Conservation (phyloP, 441 rosid species). For the California macrophylla region DNA sequence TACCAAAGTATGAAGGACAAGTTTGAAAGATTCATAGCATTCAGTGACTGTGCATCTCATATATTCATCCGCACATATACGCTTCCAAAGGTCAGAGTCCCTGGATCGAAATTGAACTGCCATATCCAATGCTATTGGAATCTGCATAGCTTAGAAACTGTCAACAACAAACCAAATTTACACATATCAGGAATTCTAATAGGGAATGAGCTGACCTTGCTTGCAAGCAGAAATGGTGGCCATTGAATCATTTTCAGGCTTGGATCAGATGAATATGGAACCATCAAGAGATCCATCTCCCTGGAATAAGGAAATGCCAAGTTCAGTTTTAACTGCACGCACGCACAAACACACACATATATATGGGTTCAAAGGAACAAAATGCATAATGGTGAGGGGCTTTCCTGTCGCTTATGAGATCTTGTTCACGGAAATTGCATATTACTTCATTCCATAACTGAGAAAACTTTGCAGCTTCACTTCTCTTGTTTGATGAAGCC, state of each 20-base stretch:
- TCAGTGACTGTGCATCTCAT: slow-evolving; percentile 97
- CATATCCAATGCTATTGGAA: slow-evolving; percentile 93
- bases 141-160: slow-evolving; percentile 37
- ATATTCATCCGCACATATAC: slow-evolving; percentile 88
- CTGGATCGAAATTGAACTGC: slow-evolving; percentile 73
- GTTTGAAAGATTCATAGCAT: slow-evolving; percentile 93
- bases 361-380: slow-evolving; percentile 9
- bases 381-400: slow-evolving; percentile 19
- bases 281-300: slow-evolving; percentile 96
- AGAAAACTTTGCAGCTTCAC: slow-evolving; percentile 97
- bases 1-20: slow-evolving; percentile 63
- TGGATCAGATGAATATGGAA: slow-evolving; percentile 91
- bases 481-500: slow-evolving; percentile 89
- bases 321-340: slow-evolving; percentile 25
- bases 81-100: slow-evolving; percentile 97
- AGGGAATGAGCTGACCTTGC: slow-evolving; percentile 60
- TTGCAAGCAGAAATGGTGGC: slow-evolving; percentile 98
- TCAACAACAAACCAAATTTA: slow-evolving; percentile 13
- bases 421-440: slow-evolving; percentile 95
- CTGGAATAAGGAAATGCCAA: slow-evolving; percentile 36
- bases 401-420: slow-evolving; percentile 91
- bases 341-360: slow-evolving; percentile 1
- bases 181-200: slow-evolving; percentile 8
- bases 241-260: slow-evolving; percentile 92
- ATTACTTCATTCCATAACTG: slow-evolving; percentile 99